phyloP scores from a whole-genome alignment of 805 yeast genomes.

The Alloascoidea africana region DNA sequence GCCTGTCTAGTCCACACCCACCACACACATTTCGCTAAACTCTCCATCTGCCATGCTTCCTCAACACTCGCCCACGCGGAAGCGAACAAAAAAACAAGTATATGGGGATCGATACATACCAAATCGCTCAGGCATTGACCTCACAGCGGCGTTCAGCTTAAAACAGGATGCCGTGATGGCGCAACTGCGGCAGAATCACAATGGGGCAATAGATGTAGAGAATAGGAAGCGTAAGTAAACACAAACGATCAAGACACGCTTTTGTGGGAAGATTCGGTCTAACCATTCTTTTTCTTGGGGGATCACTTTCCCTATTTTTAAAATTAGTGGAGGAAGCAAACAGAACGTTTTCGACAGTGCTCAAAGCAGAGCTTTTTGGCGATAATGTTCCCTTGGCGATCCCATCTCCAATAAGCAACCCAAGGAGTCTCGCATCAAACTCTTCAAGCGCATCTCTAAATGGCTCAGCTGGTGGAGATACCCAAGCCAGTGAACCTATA shows the following conservation, averaged over 20 bases:
- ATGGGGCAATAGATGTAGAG: slow-evolving; percentile 5
- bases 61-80: slow-evolving; percentile 5
- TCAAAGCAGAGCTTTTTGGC: slow-evolving; percentile 86
- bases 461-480: no score
- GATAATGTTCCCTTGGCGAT: slow-evolving; percentile 52
- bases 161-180: slow-evolving; percentile 25
- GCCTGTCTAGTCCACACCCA: no score
- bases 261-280: slow-evolving; percentile 6
- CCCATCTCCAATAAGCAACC: slow-evolving; percentile 7
- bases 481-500: not conserved
- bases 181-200: slow-evolving; percentile 7
- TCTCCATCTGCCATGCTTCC: no score
- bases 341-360: slow-evolving; percentile 69
- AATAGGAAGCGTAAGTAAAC: slow-evolving; percentile 9
- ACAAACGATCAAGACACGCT: slow-evolving; percentile 9
- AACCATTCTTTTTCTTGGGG: no score
- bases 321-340: slow-evolving; percentile 61
- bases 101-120: slow-evolving; percentile 87
- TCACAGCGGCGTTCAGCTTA: slow-evolving; percentile 70
- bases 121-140: slow-evolving; percentile 67
- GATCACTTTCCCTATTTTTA: slow-evolving; percentile 6
- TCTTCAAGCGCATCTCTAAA: slow-evolving; percentile 3
- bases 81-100: slow-evolving; percentile 29
- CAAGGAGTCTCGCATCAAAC: slow-evolving; percentile 5
- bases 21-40: no score